Evolutionary conservation across 305 asterid genomes (phyloP).

Genomic region (Stenogyne calaminthoides): DNA sequence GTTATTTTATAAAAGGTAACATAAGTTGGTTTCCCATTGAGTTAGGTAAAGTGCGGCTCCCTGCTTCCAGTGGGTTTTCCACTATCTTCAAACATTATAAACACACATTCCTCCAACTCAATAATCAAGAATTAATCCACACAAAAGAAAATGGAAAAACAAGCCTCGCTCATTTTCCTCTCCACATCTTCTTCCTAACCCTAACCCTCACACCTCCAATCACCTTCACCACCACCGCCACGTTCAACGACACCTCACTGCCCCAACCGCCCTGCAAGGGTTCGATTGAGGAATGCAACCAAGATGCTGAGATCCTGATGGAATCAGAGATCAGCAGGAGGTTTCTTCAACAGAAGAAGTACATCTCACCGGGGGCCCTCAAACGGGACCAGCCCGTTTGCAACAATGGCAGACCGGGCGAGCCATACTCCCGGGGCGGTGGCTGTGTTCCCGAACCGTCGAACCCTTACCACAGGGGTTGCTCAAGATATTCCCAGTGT

Average conservation of each 20-base stretch:
- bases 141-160: slow-evolving; percentile 30
- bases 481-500: slow-evolving; percentile 51
- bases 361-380: slow-evolving; percentile 61
- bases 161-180: slow-evolving; percentile 23
- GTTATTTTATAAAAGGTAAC: background rate
- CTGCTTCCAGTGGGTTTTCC: slow-evolving; percentile 41
- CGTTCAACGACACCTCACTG: slow-evolving; percentile 7
- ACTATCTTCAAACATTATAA: slow-evolving; percentile 37
- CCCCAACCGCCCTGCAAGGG: slow-evolving; percentile 37
- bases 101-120: slow-evolving; percentile 1
- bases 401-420: slow-evolving; percentile 45
- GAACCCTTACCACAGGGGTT: slow-evolving; percentile 49
- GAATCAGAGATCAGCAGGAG: slow-evolving; percentile 62
- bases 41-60: slow-evolving; percentile 38
- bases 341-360: slow-evolving; percentile 47
- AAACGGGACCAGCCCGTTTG: slow-evolving; percentile 64
- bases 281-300: slow-evolving; percentile 40
- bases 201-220: slow-evolving; percentile 24
- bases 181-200: slow-evolving; percentile 25
- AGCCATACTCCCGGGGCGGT: slow-evolving; percentile 49
- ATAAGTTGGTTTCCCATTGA: background rate
- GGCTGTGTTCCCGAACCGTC: slow-evolving; percentile 56
- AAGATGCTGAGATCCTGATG: slow-evolving; percentile 48
- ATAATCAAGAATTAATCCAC: background rate
- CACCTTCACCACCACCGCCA: background rate